Evolutionary conservation across 1,284 basidiomycete species (phyloP).

Genomic region (Xerocomus minutiporus): DNA sequence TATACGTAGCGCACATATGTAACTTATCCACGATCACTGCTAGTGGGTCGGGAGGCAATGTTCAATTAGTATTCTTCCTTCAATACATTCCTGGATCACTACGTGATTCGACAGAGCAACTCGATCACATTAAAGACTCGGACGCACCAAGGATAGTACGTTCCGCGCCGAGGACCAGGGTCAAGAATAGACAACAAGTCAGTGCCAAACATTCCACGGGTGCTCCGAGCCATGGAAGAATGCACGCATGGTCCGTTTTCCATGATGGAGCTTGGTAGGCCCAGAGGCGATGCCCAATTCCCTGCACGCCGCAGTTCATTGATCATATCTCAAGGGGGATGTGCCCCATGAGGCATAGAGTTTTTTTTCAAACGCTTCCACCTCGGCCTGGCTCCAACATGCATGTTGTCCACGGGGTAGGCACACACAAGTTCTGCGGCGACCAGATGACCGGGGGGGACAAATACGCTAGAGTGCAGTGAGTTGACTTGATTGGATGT

Average conservation of each 20-base stretch:
- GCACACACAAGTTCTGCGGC: background rate
- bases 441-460: background rate
- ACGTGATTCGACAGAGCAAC: background rate
- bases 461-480: background rate
- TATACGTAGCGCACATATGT: background rate
- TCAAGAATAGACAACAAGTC: background rate
- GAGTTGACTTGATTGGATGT: background rate
- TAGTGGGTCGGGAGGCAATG: background rate
- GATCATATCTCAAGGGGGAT: too few species aligned
- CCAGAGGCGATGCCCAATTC: background rate
- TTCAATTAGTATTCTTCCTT: background rate
- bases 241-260: background rate
- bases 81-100: background rate
- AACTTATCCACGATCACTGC: background rate
- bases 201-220: background rate
- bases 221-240: background rate
- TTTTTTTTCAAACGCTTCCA: background rate
- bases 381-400: background rate
- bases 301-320: too few species aligned
- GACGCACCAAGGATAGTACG: background rate
- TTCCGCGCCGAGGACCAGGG: background rate
- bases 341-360: background rate
- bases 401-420: background rate
- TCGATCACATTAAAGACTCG: background rate
- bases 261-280: background rate